A percentile compares a stretch with the other conserved stretches of the same genome.
phyloP scores from a whole-genome alignment of 192 early-diverging fungal genomes.

The Cladochytrium replicatum region DNA sequence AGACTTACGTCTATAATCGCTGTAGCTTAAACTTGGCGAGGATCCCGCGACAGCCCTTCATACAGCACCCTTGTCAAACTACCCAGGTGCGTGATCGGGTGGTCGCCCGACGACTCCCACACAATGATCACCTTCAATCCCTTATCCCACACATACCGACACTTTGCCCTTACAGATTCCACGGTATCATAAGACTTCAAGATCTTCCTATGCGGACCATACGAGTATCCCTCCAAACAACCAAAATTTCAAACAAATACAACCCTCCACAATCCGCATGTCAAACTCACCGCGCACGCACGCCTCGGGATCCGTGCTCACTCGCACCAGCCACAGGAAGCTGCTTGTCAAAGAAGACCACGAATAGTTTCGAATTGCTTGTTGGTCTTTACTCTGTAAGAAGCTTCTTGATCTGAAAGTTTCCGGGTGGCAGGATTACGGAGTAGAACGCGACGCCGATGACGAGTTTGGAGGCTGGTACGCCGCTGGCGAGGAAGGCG shows the following conservation, averaged over 20 bases:
- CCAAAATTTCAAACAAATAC: too few relatives aligned
- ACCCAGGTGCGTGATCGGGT: slow-evolving; percentile 17
- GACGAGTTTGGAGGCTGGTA: slow-evolving; percentile 4
- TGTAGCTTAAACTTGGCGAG: neutral
- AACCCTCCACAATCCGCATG: too few relatives aligned
- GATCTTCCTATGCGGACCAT: slow-evolving; percentile 53
- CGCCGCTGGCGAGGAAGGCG: neutral
- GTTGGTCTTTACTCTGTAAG: too few relatives aligned
- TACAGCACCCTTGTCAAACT: slow-evolving; percentile 24
- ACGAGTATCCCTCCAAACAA: too few relatives aligned
- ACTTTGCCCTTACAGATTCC: slow-evolving; percentile 25
- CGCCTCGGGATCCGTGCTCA: too few relatives aligned
- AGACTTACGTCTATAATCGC: neutral
- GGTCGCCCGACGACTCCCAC: slow-evolving; percentile 43
- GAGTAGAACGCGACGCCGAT: slow-evolving; percentile 31
- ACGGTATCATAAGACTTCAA: slow-evolving; percentile 75
- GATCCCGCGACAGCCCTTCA: slow-evolving; percentile 6
- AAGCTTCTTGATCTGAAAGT: too few relatives aligned
- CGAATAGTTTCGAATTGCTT: too few relatives aligned
- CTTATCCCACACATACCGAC: slow-evolving; percentile 26
- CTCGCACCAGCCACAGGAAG: too few relatives aligned
- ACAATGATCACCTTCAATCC: slow-evolving; percentile 40
- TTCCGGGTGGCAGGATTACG: too few relatives aligned
- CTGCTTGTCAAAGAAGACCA: too few relatives aligned
- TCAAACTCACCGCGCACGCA: too few relatives aligned